Evolutionary conservation across 306 rosid genomes (phyloP).

Genomic region (Quercus aquifolioides): DNA sequence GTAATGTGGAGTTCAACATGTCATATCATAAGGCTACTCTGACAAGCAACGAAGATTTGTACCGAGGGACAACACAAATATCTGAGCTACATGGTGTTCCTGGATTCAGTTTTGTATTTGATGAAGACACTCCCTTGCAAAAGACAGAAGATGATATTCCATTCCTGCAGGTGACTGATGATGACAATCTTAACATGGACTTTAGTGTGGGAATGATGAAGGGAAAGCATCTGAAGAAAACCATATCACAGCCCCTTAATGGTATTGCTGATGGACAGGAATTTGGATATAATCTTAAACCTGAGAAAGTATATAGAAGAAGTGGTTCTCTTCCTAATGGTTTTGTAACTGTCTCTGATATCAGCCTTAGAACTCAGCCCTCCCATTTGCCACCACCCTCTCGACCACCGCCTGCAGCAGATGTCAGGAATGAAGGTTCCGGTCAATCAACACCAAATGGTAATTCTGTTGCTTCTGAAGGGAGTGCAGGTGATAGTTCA

Average conservation of each 20-base stretch:
- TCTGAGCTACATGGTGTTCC: conserved; percentile 44
- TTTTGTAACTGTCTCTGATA: conserved; percentile 65
- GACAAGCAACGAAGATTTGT: conserved; percentile 27
- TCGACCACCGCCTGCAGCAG: conserved; percentile 74
- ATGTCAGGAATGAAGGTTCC: conserved; percentile 37
- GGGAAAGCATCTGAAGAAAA: conserved; percentile 41
- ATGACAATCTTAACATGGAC: conserved; percentile 48
- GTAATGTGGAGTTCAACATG: conserved; percentile 56
- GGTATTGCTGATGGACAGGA: conserved; percentile 34
- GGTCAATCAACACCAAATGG: conserved; percentile 34
- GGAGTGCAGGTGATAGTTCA: conserved; percentile 45
- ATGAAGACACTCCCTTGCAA: conserved; percentile 40
- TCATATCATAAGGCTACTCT: conserved; percentile 53
- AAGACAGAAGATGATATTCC: conserved; percentile 36
- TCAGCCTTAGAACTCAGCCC: conserved; percentile 80
- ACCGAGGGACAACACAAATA: conserved; percentile 34
- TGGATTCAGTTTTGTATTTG: conserved; percentile 46
- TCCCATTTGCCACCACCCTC: conserved; percentile 87
- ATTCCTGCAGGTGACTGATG: conserved; percentile 47
- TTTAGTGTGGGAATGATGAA: conserved; percentile 39
- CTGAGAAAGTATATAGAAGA: conserved; percentile 31
- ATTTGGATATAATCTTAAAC: conserved; percentile 34
- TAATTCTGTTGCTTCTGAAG: conserved; percentile 41
- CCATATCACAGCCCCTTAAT: conserved; percentile 27
- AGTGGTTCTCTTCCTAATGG: conserved; percentile 38